These are phyloP conservation scores for Betula pendula DNA, from an alignment of 306 rosid species.

Conservation along the genomic window DNA sequence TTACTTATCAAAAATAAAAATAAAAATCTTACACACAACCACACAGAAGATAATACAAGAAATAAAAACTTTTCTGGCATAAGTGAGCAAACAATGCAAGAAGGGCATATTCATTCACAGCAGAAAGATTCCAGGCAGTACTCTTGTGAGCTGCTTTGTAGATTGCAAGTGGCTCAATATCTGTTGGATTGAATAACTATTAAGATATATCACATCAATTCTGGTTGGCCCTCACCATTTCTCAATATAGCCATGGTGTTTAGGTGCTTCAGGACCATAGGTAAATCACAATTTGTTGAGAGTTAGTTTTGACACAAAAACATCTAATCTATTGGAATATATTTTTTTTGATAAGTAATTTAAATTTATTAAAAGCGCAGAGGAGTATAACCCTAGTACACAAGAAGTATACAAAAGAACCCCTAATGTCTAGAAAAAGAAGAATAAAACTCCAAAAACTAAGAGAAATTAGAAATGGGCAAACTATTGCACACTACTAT, in stretches of 20 bases:
- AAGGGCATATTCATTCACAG: not conserved
- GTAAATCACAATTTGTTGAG: not conserved
- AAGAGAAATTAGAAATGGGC: no score
- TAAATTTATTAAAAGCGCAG: no score
- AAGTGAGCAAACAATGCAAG: slow-evolving; percentile 2
- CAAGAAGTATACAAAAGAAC: no score
- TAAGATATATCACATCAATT: not conserved
- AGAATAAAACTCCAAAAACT: no score
- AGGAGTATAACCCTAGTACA: no score
- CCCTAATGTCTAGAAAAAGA: no score
- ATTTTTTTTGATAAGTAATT: not conserved
- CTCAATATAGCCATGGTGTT: not conserved
- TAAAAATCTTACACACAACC: not conserved
- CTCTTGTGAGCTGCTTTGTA: not conserved
- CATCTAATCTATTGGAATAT: not conserved
- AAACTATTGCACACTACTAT: no score
- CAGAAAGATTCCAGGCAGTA: not conserved
- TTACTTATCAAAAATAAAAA: no score
- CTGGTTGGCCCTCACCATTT: not conserved
- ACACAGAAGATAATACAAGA: not conserved
- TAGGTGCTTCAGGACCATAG: not conserved
- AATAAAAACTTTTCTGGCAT: not conserved
- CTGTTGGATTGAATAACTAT: not conserved
- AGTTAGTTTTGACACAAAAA: not conserved
- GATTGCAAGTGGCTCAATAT: not conserved